A percentile compares a stretch with the other conserved stretches of the same genome.
Evolutionary conservation across 345 rosid species (phyloP).

Genomic region (Carallia brachiata): DNA sequence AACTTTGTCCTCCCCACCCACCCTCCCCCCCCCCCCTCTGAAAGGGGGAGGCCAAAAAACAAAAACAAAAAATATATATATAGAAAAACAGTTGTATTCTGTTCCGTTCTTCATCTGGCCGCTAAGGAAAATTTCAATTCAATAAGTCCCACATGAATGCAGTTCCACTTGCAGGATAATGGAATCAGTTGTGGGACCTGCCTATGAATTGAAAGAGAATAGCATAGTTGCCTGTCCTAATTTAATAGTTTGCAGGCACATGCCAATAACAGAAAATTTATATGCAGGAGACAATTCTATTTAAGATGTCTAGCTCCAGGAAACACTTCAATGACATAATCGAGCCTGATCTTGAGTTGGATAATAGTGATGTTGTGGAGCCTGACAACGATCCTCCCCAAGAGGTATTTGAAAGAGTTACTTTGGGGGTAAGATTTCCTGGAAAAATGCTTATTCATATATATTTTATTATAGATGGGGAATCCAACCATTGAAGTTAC

Average conservation of each 20-base stretch:
- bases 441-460: not conserved
- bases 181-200: too few species aligned
- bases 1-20: too few species aligned
- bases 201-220: not conserved
- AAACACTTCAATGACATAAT: conserved; percentile 32
- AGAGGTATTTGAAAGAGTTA: conserved; percentile 33
- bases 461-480: conserved; percentile 61
- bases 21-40: too few species aligned
- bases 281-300: conserved; percentile 44
- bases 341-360: conserved; percentile 84
- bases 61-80: too few species aligned
- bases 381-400: conserved; percentile 75
- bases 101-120: too few species aligned
- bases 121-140: too few species aligned
- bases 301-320: conserved; percentile 40
- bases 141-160: too few species aligned
- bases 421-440: conserved; percentile 7
- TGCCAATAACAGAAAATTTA: not conserved
- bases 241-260: not conserved
- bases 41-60: too few species aligned
- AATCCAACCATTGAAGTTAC: conserved; percentile 57
- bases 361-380: conserved; percentile 57
- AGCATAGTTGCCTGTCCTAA: not conserved
- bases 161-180: too few species aligned
- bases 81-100: too few species aligned